Evolutionary conservation across 345 rosid species (phyloP), one percentile per base, ranked within the genome.

Genomic region (Pseudoturritis turrita): DNA sequence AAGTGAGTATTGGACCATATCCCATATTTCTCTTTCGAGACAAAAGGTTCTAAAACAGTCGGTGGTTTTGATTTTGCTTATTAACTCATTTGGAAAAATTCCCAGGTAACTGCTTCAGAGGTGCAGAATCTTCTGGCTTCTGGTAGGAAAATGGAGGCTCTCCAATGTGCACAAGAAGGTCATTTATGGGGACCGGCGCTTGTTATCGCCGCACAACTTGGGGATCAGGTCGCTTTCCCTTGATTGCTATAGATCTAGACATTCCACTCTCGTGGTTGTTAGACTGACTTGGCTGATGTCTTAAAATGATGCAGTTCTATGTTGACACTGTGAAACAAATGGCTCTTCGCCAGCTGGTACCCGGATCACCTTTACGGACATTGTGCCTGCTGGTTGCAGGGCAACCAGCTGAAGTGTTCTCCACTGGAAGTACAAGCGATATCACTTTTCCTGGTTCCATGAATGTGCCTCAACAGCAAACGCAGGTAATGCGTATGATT

Each of bases 131-230:
- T 96, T 72, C 86, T 96, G 73, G 97, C 93, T 72, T 87, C 97
- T 82, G 99, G 99, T 79, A 87, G 84, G 65, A 96, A 88, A 79
- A 79, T 68, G 69, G 97, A 96, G 78, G 98, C 98, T 74, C 49
- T 96, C 41, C 85, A 82, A 44, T 77, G 81, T 79, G 98, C 99
- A 55, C 96, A 92, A 78, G 96, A 83, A 75, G 99, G 99, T 65
- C 94, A 86, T 80, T 79, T 96, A 72, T 96, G 99, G 99, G 99
- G 99, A 77, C 98, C 92, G 49, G 98, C 99, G 26, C 94, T 96
- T 77, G 88, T 96, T 65, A 90, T 96, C 51, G 94, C 99, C 1
- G 87, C 98, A 25, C 98, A 92, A 73, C 90, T 96, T 70, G 99
- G 98, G 25, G 83, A 96, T 56, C 96, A 96, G 98, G 99, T 96